Evolutionary conservation across 2,329 filamentous ascomycete species (phyloP).

Genomic region (Byssoonygena ceratinophila): DNA sequence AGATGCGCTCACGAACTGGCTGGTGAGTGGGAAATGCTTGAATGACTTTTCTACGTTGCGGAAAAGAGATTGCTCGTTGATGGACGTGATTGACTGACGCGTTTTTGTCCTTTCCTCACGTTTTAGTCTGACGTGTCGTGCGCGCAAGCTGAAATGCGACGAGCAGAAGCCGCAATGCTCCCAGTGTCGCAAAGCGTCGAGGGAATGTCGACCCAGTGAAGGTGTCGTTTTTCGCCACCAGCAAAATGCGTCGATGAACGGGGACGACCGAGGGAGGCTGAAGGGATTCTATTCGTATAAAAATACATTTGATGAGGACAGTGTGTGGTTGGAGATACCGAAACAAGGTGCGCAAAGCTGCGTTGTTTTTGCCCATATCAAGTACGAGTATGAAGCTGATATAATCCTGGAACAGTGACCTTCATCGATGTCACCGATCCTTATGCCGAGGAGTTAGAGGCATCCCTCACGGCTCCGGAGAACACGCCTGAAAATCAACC

Average conservation of each 20-base stretch:
- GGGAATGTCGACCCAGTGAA: slow-evolving; percentile 51
- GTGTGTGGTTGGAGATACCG: slow-evolving; percentile 53
- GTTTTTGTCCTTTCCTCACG: no score
- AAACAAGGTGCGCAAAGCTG: slow-evolving; percentile 41
- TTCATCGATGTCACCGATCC: slow-evolving; percentile 54
- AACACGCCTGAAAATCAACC: slow-evolving; percentile 22
- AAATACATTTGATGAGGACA: slow-evolving; percentile 52
- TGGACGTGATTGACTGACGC: no score
- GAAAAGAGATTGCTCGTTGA: no score
- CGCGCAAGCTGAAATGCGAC: slow-evolving; percentile 55
- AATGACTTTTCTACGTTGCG: background rate
- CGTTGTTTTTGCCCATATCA: background rate
- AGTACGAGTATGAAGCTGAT: slow-evolving; percentile 3
- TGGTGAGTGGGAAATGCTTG: slow-evolving; percentile 29
- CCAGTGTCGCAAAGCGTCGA: slow-evolving; percentile 50
- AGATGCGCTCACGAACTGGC: slow-evolving; percentile 37
- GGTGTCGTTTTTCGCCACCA: slow-evolving; percentile 58
- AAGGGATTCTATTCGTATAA: slow-evolving; percentile 57
- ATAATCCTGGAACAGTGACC: slow-evolving; percentile 37
- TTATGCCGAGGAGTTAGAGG: slow-evolving; percentile 43
- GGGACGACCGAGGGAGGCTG: slow-evolving; percentile 36
- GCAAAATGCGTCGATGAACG: slow-evolving; percentile 59
- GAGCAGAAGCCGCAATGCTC: slow-evolving; percentile 52
- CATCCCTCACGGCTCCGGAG: slow-evolving; percentile 26
- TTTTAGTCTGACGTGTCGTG: slow-evolving; percentile 45